Conservation (phyloP, 2,329 filamentous ascomycete genomes). For the Rhynchosporium secalis region DNA sequence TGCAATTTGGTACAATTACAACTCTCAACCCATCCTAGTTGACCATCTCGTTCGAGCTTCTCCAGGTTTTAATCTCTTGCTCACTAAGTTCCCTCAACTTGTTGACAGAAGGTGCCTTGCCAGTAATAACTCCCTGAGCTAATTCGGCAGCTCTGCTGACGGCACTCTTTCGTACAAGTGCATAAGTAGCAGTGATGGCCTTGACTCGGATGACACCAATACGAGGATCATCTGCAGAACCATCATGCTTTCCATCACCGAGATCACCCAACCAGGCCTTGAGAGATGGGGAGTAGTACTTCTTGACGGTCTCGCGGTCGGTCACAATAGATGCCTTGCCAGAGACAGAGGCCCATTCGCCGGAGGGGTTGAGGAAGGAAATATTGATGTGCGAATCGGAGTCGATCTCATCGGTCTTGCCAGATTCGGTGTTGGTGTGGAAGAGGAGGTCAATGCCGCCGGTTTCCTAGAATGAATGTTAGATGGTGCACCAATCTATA, state of each 20-base stretch:
- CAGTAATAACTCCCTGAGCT: constrained; percentile 72
- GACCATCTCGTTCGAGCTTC: constrained; percentile 41
- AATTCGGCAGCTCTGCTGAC: constrained; percentile 68
- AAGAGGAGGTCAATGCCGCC: constrained; percentile 82
- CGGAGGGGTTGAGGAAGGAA: constrained; percentile 71
- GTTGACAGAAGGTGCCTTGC: constrained; percentile 70
- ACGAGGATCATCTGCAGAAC: constrained; percentile 71
- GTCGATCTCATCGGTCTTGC: constrained; percentile 80
- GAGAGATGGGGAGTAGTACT: constrained; percentile 71
- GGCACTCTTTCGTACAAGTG: constrained; percentile 61
- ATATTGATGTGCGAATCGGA: constrained; percentile 76
- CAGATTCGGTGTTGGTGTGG: constrained; percentile 86
- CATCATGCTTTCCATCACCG: constrained; percentile 80
- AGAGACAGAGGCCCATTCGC: constrained; percentile 87
- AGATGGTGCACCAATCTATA: not conserved
- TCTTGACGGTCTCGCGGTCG: constrained; percentile 66
- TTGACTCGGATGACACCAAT: constrained; percentile 80
- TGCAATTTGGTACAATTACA: constrained; percentile 9
- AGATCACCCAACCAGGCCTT: constrained; percentile 88
- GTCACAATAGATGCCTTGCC: constrained; percentile 69
- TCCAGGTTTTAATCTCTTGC: constrained; percentile 64
- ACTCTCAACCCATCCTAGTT: constrained; percentile 19
- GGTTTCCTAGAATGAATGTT: constrained; percentile 57
- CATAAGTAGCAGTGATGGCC: constrained; percentile 71
- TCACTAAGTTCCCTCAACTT: constrained; percentile 72